A percentile compares a stretch with the other conserved stretches of the same genome.
Evolutionary conservation across 129 eudicot genomes (phyloP).

Genomic region (Glebionis coronaria): DNA sequence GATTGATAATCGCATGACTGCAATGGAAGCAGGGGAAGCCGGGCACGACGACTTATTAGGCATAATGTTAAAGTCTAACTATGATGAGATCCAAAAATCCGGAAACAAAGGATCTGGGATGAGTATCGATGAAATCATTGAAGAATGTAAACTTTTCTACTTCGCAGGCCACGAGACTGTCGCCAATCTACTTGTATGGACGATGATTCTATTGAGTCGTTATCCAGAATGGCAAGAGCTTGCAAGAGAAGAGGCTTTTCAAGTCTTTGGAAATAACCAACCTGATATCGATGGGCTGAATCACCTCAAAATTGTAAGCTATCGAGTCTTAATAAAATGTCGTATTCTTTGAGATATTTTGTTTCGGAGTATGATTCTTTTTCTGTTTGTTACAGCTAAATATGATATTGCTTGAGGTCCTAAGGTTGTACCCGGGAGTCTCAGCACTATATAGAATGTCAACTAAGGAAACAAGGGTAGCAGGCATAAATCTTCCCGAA

Average conservation of each 20-base stretch:
- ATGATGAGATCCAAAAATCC: constrained; percentile 16
- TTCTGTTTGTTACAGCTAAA: constrained; percentile 14
- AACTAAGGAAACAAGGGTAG: constrained; percentile 14
- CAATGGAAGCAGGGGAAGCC: constrained; percentile 34
- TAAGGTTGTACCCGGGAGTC: constrained; percentile 25
- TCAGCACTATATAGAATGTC: constrained; percentile 22
- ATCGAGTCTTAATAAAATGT: neutral
- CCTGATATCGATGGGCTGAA: constrained; percentile 21
- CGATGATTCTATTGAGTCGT: constrained; percentile 30
- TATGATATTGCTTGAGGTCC: constrained; percentile 31
- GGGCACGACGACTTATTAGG: constrained; percentile 35
- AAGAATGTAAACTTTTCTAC: constrained; percentile 35
- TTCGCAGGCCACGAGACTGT: constrained; percentile 30
- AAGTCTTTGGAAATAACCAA: constrained; percentile 22
- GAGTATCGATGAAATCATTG: constrained; percentile 27
- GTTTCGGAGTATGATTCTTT: neutral
- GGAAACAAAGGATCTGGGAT: constrained; percentile 25
- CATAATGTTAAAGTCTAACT: constrained; percentile 32
- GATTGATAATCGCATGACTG: constrained; percentile 29
- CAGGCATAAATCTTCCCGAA: constrained; percentile 20
- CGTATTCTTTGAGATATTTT: neutral
- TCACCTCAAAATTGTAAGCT: constrained; percentile 30
- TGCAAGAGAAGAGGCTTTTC: constrained; percentile 28
- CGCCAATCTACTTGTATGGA: constrained; percentile 27
- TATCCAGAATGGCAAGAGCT: constrained; percentile 35